Evolutionary conservation across 1,284 basidiomycete species (phyloP), one percentile per base, ranked within the genome.

Genomic region (Irpex rosettiformis): DNA sequence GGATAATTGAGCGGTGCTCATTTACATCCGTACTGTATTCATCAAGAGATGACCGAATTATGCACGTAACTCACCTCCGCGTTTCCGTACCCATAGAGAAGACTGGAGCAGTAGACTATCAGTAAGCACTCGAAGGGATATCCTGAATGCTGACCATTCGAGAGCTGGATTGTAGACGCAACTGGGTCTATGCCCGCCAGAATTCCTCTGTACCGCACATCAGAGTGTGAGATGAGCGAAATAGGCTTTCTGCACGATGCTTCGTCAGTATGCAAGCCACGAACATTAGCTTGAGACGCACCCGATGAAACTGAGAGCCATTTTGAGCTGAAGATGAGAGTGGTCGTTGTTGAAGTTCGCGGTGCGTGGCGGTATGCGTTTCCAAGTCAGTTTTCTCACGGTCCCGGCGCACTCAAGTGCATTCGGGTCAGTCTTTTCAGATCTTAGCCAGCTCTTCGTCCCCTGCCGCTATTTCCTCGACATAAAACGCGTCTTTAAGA

Each of bases 21-120:
- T 81, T 83, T 79, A 85, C 82, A 86, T 87, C 85, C 84, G 83
- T 75, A 75, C 73, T 81, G 70, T 67, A 55, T 78, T 84, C 81
- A 82, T 82, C 73, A 68, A 65, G 13, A n/a, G 55, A 52, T 61
- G 56, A 63, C 55, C 43, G 56, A 57, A 53, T 33, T 24, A 28
- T 25, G 54, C 55, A n/a, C 29, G 72, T 63, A 40, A 78, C 88
- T 77, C 74, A 92, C 83, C 89, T 82, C 68, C 93, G 85, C 59
- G 85, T 81, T 72, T 94, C 92, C 4, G 93, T 94, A 37, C 92
- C 92, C 90, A 93, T 93, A 47, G 91, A 93, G 67, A 82, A 92
- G 40, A 94, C 93, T 93, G 62, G 22, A 33, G 18, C 30, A 57
- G 58, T 5, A 48, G 48, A 30, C 57, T 22, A 59, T 53, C 45